Conservation (phyloP, 129 eudicot genomes). For the Flaveria brownii region DNA sequence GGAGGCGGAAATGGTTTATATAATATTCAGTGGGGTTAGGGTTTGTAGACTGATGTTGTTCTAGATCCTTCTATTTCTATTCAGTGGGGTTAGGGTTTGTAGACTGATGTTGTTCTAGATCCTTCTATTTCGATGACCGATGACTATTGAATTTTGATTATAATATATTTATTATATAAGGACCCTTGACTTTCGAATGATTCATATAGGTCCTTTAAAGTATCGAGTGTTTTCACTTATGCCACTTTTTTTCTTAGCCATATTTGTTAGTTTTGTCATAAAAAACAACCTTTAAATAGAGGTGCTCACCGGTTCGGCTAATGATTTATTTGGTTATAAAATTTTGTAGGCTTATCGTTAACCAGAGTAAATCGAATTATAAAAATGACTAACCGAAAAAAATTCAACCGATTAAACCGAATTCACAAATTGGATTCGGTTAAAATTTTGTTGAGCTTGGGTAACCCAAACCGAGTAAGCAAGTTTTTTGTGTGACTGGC, state of each 20-base stretch:
- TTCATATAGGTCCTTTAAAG: not conserved
- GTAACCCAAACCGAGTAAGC: too few relatives aligned
- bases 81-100: constrained; percentile 18
- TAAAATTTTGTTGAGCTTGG: too few relatives aligned
- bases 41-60: constrained; percentile 18
- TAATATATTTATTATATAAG: not conserved
- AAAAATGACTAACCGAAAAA: too few relatives aligned
- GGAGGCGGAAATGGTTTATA: constrained; percentile 17
- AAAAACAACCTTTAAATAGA: too few relatives aligned
- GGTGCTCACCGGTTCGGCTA: too few relatives aligned
- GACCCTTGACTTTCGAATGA: not conserved
- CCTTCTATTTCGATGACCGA: constrained; percentile 41
- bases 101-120: constrained; percentile 40
- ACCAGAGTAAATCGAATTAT: too few relatives aligned
- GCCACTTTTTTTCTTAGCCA: not conserved
- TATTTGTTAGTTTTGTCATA: not conserved
- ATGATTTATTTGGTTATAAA: too few relatives aligned
- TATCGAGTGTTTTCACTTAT: not conserved
- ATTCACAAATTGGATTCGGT: too few relatives aligned
- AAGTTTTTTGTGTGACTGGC: too few relatives aligned
- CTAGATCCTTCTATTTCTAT: constrained; percentile 53
- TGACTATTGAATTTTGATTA: not conserved
- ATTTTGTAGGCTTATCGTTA: too few relatives aligned
- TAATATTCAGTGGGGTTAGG: constrained; percentile 7
- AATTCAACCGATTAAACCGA: too few relatives aligned